Base-by-base conservation (phyloP, 371 early-diverging fungal genomes). In the Syncephalastrum contaminatum region DNA sequence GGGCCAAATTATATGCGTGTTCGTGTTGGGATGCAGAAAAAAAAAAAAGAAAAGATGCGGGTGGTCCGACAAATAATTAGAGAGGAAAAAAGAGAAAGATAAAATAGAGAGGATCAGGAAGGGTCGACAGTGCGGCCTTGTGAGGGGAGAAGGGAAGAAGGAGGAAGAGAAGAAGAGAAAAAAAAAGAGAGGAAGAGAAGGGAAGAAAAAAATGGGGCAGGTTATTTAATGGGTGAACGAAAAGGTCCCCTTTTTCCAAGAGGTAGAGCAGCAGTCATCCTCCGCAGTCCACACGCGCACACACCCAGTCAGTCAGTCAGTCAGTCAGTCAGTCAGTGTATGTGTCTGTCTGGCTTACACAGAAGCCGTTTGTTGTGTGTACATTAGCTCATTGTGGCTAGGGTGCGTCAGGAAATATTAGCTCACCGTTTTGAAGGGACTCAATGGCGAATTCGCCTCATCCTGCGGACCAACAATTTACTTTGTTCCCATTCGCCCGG, bases 1-100 rank as follows among this genome's bases (percentile, higher is more conserved):
- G 36, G 36, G 3, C 36, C 36, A 20, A 36, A 51, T 51, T 30
- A 51, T 27, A 51, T 51, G 20, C 19, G 36, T 12, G 51, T 40
- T 51, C 39, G 51, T n/a, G 21, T 39, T 15, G 25, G 39, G 36
- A 51, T 36, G 44, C 44, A 19, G 20, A 21, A 47, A 41, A 7
- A 22, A 39, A 10, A 45, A 45, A 36, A 58, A 18, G 19, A n/a
- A 41, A 25, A 36, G 43, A 14, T 21, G 43, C 7, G 49, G 22
- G 22, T 21, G 18, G 18, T 24, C 14, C 15, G 43, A 51, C 36
- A 30, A 47, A 47, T 25, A n/a, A 19, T 19, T 54, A 36, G 39
- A 51, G 18, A 25, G 39, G 25, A n/a, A 30, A 15, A 30, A 25
- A 51, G n/a, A 27, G 39, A 15, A 39, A 40, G 51, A 18, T 25